phyloP scores from a whole-genome alignment of 257 asterid genomes.

The Gentiana dahurica region DNA sequence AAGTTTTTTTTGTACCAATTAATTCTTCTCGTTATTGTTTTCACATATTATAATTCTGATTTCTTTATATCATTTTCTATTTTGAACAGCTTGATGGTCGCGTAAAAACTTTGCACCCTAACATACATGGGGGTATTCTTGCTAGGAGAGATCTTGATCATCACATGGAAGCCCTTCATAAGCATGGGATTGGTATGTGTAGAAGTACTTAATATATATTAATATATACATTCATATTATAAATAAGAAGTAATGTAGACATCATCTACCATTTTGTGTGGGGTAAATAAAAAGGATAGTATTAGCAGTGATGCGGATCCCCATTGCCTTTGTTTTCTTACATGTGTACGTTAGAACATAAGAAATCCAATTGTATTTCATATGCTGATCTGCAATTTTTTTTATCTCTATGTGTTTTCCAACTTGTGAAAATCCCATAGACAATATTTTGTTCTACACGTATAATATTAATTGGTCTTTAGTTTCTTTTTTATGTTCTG shows the following conservation, averaged over 20 bases:
- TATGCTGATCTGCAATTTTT: too few relatives aligned
- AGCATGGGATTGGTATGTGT: conserved; percentile 67
- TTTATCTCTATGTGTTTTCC: not conserved
- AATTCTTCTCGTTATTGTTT: not conserved
- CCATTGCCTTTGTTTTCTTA: too few relatives aligned
- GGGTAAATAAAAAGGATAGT: too few relatives aligned
- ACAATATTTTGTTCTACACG: not conserved
- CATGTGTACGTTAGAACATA: too few relatives aligned
- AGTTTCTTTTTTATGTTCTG: not conserved
- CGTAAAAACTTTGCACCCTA: conserved; percentile 93
- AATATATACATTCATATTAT: too few relatives aligned
- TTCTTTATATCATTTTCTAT: not conserved
- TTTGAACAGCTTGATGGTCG: conserved; percentile 87
- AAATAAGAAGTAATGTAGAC: too few relatives aligned
- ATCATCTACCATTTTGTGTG: too few relatives aligned
- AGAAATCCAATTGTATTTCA: too few relatives aligned
- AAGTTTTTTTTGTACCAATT: conserved; percentile 1
- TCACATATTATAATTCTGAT: not conserved
- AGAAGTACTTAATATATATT: too few relatives aligned
- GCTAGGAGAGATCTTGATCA: conserved; percentile 89
- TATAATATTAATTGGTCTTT: not conserved
- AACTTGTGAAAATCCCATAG: not conserved
- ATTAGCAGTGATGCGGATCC: too few relatives aligned
- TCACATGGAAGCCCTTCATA: conserved; percentile 86
- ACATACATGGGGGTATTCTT: conserved; percentile 90